Evolutionary conservation across 257 asterid genomes (phyloP).

Genomic region (Schizonepeta tenuifolia): DNA sequence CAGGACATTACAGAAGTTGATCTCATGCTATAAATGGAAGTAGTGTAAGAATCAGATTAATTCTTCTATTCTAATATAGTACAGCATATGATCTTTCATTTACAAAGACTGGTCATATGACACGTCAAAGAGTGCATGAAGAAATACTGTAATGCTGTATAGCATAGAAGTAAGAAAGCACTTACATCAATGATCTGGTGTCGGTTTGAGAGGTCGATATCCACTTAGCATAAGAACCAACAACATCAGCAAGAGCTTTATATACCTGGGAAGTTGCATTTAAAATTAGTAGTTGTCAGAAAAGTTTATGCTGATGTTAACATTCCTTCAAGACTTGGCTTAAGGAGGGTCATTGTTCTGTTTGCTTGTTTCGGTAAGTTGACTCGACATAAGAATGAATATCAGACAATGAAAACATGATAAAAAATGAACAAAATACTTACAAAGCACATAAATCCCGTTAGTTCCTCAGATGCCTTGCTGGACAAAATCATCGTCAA

Average conservation of each 20-base stretch:
- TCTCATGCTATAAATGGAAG: conserved; percentile 16
- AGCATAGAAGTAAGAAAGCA: conserved; percentile 41
- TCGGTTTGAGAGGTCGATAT: conserved; percentile 59
- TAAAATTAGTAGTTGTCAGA: conserved; percentile 20
- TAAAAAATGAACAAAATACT: conserved; percentile 35
- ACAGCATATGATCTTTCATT: conserved; percentile 26
- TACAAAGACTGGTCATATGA: conserved; percentile 15
- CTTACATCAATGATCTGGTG: conserved; percentile 71
- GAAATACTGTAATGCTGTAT: conserved; percentile 25
- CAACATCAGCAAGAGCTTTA: conserved; percentile 79
- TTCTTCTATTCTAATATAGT: conserved; percentile 25
- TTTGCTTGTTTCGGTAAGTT: conserved; percentile 28
- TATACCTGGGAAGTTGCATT: conserved; percentile 58
- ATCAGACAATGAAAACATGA: conserved; percentile 23
- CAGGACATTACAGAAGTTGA: conserved; percentile 18
- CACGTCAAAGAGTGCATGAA: conserved; percentile 34
- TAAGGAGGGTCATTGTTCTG: conserved; percentile 28
- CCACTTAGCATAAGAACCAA: conserved; percentile 85
- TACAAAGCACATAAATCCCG: conserved; percentile 82
- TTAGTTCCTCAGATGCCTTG: conserved; percentile 56
- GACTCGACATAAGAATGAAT: conserved; percentile 26
- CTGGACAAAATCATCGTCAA: conserved; percentile 68
- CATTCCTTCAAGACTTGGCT: conserved; percentile 27
- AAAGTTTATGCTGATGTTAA: conserved; percentile 16
- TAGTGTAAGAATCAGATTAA: conserved; percentile 16